phyloP scores from a whole-genome alignment of 768 basidiomycete genomes.

The Lactarius vividus region DNA sequence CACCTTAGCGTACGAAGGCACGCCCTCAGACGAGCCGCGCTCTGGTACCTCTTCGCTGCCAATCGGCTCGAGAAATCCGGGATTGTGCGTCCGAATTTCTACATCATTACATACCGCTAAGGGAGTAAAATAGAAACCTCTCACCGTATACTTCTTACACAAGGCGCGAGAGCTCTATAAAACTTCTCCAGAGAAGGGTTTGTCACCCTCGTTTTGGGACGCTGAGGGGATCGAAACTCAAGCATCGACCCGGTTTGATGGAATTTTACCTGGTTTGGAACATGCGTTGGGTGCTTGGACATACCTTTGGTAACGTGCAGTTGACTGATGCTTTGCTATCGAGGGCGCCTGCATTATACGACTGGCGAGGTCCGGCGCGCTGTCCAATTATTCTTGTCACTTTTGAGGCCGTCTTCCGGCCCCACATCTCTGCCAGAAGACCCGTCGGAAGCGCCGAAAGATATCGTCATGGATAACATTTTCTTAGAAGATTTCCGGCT shows the following conservation, averaged over 20 bases:
- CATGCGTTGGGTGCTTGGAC: conserved; percentile 63
- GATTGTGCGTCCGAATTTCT: conserved; percentile 52
- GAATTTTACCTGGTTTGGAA: conserved; percentile 69
- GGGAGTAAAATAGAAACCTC: conserved; percentile 61
- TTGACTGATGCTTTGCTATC: conserved; percentile 15
- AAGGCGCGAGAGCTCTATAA: conserved; percentile 65
- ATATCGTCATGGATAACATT: conserved; percentile 52
- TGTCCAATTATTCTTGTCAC: conserved; percentile 69
- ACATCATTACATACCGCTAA: conserved; percentile 9
- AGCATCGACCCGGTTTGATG: conserved; percentile 50
- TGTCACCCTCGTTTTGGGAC: conserved; percentile 83
- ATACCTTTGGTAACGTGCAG: not conserved
- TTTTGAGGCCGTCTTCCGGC: conserved; percentile 52
- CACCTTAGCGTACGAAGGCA: conserved; percentile 58
- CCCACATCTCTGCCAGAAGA: conserved; percentile 26
- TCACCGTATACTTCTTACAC: conserved; percentile 79
- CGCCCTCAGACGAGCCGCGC: conserved; percentile 59
- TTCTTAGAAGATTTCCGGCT: conserved; percentile 86
- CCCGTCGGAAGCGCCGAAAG: conserved; percentile 19
- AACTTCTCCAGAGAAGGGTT: conserved; percentile 46
- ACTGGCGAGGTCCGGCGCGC: conserved; percentile 82
- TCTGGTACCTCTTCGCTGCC: conserved; percentile 79
- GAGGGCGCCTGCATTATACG: conserved; percentile 85
- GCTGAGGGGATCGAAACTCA: conserved; percentile 52
- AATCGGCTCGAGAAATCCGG: conserved; percentile 80